Percentiles rank a stretch among this genome's conserved stretches.
Conservation (phyloP, 2,329 filamentous ascomycete species). For the Colletotrichum sp. region DNA sequence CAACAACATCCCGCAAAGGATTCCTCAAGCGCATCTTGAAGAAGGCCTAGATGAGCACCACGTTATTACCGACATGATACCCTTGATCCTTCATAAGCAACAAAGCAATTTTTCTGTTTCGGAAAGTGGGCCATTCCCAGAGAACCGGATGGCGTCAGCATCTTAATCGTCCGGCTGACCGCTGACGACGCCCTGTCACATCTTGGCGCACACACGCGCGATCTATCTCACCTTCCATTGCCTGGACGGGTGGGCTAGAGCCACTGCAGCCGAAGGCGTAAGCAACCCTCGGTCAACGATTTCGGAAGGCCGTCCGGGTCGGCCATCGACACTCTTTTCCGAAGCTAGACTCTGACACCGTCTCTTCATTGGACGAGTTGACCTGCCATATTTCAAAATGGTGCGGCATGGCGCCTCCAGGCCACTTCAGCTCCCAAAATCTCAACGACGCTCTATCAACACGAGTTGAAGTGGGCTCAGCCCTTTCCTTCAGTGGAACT, state of each 20-base stretch:
- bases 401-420: not conserved
- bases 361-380: not conserved
- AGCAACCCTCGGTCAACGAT: not conserved
- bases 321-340: not conserved
- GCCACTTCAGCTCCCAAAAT: not conserved
- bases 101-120: not conserved
- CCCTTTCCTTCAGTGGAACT: not conserved
- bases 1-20: slow-evolving; percentile 3
- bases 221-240: not conserved
- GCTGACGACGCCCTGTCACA: not conserved
- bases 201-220: not conserved
- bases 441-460: not conserved
- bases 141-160: not conserved
- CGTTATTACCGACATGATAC: not conserved
- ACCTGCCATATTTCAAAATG: not conserved
- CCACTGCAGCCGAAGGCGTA: not conserved
- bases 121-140: not conserved
- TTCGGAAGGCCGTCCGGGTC: not conserved
- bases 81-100: not conserved
- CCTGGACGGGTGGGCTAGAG: not conserved
- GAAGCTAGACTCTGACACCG: not conserved
- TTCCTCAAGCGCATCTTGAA: slow-evolving; percentile 17
- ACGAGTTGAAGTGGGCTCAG: not conserved
- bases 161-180: not conserved
- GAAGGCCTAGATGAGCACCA: not conserved